These are phyloP conservation scores for Artemisia annua DNA, from an alignment of 129 eudicot genomes.

Conservation along the genomic window DNA sequence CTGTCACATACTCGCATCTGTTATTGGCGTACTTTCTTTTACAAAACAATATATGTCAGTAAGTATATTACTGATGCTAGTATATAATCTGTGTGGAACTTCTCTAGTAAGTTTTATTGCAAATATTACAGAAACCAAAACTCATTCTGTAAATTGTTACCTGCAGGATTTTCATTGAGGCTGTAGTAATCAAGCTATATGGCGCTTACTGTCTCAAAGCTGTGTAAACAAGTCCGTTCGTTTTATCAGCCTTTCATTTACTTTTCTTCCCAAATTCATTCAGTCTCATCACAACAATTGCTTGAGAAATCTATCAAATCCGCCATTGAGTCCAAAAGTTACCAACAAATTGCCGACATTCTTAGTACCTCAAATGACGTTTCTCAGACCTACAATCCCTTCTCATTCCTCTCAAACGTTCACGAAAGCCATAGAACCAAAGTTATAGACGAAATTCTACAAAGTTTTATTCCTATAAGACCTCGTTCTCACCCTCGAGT, in stretches of 20 bases:
- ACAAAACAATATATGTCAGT: too few species aligned
- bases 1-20: too few species aligned
- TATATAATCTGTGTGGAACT: too few species aligned
- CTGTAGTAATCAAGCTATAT: slow-evolving; percentile 11
- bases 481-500: slow-evolving; percentile 54
- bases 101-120: too few species aligned
- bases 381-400: slow-evolving; percentile 42
- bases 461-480: slow-evolving; percentile 49
- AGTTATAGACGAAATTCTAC: slow-evolving; percentile 62
- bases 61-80: too few species aligned
- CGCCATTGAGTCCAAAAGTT: slow-evolving; percentile 51
- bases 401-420: slow-evolving; percentile 51
- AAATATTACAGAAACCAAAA: too few species aligned
- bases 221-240: slow-evolving; percentile 7
- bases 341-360: slow-evolving; percentile 50
- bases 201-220: slow-evolving; percentile 24
- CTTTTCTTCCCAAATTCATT: slow-evolving; percentile 19
- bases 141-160: background rate
- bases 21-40: too few species aligned
- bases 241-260: slow-evolving; percentile 3
- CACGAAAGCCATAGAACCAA: slow-evolving; percentile 35
- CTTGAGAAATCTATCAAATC: slow-evolving; percentile 44
- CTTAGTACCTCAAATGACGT: slow-evolving; percentile 24
- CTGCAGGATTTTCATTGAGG: slow-evolving; percentile 1
- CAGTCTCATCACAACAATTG: slow-evolving; percentile 26